Conservation (phyloP, 2,329 filamentous ascomycete species). For the Ophiostoma populinum region DNA sequence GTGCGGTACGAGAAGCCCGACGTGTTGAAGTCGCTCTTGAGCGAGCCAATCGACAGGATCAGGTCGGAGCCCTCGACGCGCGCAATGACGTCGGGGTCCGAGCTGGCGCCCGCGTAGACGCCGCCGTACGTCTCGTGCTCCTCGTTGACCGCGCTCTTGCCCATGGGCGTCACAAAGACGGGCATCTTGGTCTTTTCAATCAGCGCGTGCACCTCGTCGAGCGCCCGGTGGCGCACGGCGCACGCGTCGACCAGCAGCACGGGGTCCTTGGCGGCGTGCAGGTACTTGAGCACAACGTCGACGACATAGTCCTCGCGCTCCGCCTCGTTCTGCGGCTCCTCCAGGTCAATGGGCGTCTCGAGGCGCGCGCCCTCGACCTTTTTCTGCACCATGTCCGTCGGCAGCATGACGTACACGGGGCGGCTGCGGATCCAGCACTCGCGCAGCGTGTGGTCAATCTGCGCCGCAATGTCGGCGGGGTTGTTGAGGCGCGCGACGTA, state of each 20-base stretch:
- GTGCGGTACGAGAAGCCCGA: conserved; percentile 68
- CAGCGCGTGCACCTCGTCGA: conserved; percentile 55
- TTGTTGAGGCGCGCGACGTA: conserved; percentile 54
- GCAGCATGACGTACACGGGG: conserved; percentile 71
- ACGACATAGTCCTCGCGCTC: conserved; percentile 73
- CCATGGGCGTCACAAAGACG: conserved; percentile 80
- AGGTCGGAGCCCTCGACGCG: conserved; percentile 53
- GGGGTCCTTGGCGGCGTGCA: conserved; percentile 49
- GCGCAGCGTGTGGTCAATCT: conserved; percentile 62
- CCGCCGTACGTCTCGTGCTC: conserved; percentile 59
- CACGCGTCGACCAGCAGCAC: conserved; percentile 72
- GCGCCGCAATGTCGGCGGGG: conserved; percentile 48
- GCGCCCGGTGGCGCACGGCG: conserved; percentile 56
- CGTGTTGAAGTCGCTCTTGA: conserved; percentile 64
- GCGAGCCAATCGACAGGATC: conserved; percentile 50
- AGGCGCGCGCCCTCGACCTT: conserved; percentile 61
- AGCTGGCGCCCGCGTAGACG: conserved; percentile 69
- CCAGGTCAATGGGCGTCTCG: conserved; percentile 51
- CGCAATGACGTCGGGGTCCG: conserved; percentile 43
- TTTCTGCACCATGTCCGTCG: conserved; percentile 61
- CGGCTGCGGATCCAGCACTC: conserved; percentile 58
- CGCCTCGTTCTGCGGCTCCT: conserved; percentile 44
- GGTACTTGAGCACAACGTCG: conserved; percentile 54
- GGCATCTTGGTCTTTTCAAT: conserved; percentile 59
- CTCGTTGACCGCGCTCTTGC: conserved; percentile 71